Conservation (phyloP, 2,329 filamentous ascomycete species). For the Fusarium sp. region DNA sequence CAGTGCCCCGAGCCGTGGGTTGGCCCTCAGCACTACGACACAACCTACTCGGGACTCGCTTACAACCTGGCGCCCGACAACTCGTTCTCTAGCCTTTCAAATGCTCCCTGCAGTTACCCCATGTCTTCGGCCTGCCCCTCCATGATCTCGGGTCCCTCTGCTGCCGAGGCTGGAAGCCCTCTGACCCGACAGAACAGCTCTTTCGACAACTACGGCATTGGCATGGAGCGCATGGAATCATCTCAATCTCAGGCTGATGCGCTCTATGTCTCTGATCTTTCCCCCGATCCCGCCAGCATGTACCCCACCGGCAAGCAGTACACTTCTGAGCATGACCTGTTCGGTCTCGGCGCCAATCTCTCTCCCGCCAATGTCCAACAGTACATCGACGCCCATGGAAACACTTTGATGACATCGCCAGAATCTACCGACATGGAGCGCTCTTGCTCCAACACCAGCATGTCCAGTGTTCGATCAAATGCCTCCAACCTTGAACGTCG, state of each 20-base stretch:
- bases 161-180: conserved; percentile 55
- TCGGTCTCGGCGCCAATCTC: conserved; percentile 58
- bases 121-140: conserved; percentile 59
- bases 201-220: conserved; percentile 50
- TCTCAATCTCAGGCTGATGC: conserved; percentile 54
- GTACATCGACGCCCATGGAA: conserved; percentile 52
- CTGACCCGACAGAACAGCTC: conserved; percentile 61
- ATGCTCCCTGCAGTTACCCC: conserved; percentile 46
- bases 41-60: conserved; percentile 25
- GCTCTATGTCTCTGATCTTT: conserved; percentile 35
- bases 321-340: conserved; percentile 50
- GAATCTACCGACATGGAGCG: conserved; percentile 61
- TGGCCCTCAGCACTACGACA: conserved; percentile 42
- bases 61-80: conserved; percentile 38
- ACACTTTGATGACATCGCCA: conserved; percentile 47
- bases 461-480: conserved; percentile 59
- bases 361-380: conserved; percentile 41
- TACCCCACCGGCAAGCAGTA: conserved; percentile 49
- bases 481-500: conserved; percentile 61
- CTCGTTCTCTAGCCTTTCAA: conserved; percentile 33
- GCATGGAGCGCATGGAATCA: conserved; percentile 58
- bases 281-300: conserved; percentile 33
- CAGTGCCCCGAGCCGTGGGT: conserved; percentile 41
- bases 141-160: conserved; percentile 58
- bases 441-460: conserved; percentile 61